Evolutionary conservation across 2,329 filamentous ascomycete species (phyloP).

Genomic region (Tympanopsis confertula): DNA sequence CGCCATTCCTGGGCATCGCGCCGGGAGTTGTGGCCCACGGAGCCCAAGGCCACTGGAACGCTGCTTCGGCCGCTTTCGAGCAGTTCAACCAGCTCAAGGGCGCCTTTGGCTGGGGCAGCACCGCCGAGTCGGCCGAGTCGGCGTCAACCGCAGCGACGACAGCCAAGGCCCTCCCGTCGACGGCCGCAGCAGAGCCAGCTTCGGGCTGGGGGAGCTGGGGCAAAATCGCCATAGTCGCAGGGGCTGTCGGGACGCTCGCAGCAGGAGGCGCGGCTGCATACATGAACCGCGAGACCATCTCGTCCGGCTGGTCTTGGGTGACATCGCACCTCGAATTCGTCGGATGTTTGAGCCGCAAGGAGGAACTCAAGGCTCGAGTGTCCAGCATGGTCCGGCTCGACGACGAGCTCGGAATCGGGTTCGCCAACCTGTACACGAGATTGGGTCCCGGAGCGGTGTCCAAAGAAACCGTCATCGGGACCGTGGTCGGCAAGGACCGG

Average conservation of each 20-base stretch:
- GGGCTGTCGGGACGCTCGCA: conserved; percentile 70
- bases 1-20: conserved; percentile 74
- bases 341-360: conserved; percentile 72
- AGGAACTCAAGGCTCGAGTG: conserved; percentile 69
- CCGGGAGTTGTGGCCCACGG: conserved; percentile 75
- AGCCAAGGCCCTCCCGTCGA: conserved; percentile 20
- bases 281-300: conserved; percentile 70
- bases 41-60: conserved; percentile 76
- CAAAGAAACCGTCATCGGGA: conserved; percentile 40
- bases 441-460: conserved; percentile 58
- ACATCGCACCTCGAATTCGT: conserved; percentile 89
- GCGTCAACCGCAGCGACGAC: conserved; percentile 10
- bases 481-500: conserved; percentile 56
- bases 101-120: conserved; percentile 49
- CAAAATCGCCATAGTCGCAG: conserved; percentile 74
- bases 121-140: conserved; percentile 14
- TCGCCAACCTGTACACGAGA: conserved; percentile 77
- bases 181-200: conserved; percentile 20
- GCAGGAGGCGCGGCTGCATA: conserved; percentile 79
- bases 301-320: conserved; percentile 68
- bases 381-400: conserved; percentile 54
- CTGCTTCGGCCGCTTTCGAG: conserved; percentile 57
- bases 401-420: conserved; percentile 58
- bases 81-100: conserved; percentile 55
- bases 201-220: conserved; percentile 69